Conservation (phyloP, 1,139 yeast genomes). For the Magnusiomyces fungicola region DNA sequence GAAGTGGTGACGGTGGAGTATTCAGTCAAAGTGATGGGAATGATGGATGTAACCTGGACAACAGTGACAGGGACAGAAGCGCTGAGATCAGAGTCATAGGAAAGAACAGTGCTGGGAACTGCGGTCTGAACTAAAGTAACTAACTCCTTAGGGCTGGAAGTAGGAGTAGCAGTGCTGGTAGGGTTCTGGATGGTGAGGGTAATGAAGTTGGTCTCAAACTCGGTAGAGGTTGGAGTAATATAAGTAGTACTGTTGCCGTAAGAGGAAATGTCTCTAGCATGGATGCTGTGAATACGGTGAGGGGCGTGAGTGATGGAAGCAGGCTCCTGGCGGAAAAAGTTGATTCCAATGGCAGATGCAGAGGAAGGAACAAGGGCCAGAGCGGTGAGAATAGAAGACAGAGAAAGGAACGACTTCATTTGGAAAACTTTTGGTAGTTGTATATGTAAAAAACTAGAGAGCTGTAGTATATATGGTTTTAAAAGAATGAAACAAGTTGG, state of each 20-base stretch:
- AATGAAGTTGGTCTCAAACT: not conserved
- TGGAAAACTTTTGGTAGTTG: no score
- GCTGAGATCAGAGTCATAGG: not conserved
- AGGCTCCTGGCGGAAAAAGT: not conserved
- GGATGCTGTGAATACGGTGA: not conserved
- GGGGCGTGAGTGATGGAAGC: not conserved
- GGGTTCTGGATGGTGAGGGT: not conserved
- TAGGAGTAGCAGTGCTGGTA: not conserved
- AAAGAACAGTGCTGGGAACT: not conserved
- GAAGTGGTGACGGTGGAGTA: constrained; percentile 1
- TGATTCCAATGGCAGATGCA: not conserved
- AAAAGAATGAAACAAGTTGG: no score
- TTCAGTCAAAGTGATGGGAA: not conserved
- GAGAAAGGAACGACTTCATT: not conserved
- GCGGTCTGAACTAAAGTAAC: not conserved
- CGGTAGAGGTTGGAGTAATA: not conserved
- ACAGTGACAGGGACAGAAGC: not conserved
- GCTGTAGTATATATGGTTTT: no score
- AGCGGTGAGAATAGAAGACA: not conserved
- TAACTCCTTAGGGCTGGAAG: not conserved
- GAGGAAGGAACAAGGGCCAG: no score
- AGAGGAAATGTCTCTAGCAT: not conserved
- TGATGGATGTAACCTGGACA: not conserved
- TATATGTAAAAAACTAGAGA: no score
- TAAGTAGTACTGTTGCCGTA: not conserved